Percentiles rank a stretch among this genome's conserved stretches.
Conservation (phyloP, 2,329 filamentous ascomycete species). For the Nectriaceae sp. region DNA sequence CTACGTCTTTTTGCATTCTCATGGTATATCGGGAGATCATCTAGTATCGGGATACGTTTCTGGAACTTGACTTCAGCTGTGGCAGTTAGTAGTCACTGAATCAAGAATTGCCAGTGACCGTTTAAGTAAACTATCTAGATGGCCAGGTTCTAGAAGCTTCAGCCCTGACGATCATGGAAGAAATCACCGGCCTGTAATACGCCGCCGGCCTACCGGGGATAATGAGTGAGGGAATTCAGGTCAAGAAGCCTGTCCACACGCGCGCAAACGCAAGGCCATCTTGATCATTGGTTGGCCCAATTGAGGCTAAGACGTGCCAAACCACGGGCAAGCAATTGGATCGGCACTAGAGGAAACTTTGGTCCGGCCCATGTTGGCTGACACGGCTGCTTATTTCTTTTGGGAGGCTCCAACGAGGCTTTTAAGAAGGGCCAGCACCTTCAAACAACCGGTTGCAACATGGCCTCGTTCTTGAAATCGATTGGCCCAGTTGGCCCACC, state of each 20-base stretch:
- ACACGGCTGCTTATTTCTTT: not conserved
- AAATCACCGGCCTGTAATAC: too few species aligned
- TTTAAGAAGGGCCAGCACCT: conserved; percentile 5
- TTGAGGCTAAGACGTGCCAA: conserved; percentile 1
- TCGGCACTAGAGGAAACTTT: conserved; percentile 7
- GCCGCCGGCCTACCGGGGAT: too few species aligned
- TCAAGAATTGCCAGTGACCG: too few species aligned
- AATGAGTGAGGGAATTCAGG: not conserved
- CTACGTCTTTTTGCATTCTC: too few species aligned
- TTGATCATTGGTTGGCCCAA: not conserved
- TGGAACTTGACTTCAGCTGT: too few species aligned
- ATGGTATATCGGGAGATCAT: too few species aligned
- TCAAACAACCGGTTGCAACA: conserved; percentile 23
- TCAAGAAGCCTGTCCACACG: not conserved
- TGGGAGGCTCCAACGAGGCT: not conserved
- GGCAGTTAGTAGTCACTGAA: too few species aligned
- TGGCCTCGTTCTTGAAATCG: conserved; percentile 14
- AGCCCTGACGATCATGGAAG: too few species aligned
- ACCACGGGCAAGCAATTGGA: conserved; percentile 2
- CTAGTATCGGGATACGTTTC: too few species aligned
- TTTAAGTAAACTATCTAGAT: too few species aligned
- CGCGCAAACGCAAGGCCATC: not conserved
- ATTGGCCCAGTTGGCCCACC: conserved; percentile 13
- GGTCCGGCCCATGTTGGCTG: conserved; percentile 13
- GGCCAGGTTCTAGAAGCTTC: too few species aligned